phyloP scores from a whole-genome alignment of 2,329 filamentous ascomycete genomes.

The Aspergillus ochraceus region DNA sequence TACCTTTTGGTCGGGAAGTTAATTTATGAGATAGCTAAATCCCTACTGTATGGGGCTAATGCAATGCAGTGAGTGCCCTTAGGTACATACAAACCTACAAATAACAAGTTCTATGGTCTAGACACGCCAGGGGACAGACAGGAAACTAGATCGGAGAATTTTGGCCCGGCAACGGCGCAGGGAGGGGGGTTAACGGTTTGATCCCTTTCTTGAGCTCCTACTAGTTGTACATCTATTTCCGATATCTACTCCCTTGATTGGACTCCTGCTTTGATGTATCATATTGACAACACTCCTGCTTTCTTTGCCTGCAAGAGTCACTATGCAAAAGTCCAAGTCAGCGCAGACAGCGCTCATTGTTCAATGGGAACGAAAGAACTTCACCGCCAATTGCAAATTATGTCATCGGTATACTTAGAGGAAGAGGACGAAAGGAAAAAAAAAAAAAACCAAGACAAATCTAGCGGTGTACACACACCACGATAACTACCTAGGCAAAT shows the following conservation, averaged over 20 bases:
- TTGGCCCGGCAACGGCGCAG: background rate
- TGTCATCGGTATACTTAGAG: background rate
- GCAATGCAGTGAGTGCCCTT: background rate
- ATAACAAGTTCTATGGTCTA: too few species aligned
- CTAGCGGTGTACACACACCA: background rate
- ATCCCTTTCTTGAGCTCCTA: background rate
- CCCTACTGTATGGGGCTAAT: background rate
- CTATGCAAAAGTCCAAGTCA: too few species aligned
- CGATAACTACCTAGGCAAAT: background rate
- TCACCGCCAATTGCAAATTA: background rate
- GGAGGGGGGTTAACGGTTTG: too few species aligned
- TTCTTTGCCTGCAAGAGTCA: too few species aligned
- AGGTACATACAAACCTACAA: too few species aligned
- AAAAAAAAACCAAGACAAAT: too few species aligned
- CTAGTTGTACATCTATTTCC: background rate
- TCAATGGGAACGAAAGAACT: background rate
- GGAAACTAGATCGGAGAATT: background rate
- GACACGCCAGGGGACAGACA: background rate
- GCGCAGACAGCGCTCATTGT: too few species aligned
- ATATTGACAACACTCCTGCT: background rate
- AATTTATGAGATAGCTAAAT: too few species aligned
- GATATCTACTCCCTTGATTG: background rate
- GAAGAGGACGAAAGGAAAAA: background rate
- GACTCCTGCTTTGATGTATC: background rate
- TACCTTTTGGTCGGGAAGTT: too few species aligned